Base-by-base conservation (phyloP, 306 rosid genomes). In the Ammopiptanthus mongolicus region DNA sequence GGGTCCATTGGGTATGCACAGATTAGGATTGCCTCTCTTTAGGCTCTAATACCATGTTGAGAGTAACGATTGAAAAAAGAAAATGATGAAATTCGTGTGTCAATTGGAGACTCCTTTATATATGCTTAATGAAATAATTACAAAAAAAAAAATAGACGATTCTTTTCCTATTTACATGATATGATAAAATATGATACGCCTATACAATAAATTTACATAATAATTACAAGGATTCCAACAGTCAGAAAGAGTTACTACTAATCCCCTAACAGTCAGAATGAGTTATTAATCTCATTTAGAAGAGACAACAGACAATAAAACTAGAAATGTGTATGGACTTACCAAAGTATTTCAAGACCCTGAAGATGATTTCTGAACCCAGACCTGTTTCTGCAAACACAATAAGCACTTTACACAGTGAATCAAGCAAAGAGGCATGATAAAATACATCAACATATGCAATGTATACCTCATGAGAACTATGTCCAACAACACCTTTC, bases 301-400 rank as follows among this genome's bases (percentile, higher is more conserved):
- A 59, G 13, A 77, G 44, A 52, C 5, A 74, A 8, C 11, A 65
- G 33, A 68, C 21, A 62, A 72, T 50, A 31, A 71, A 73, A 51
- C 31, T 29, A 78, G 50, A 73, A 52, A 69, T 48, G 51, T 28
- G 41, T 21, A 69, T 37, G 22, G 28, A 82, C 88, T 77, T 79
- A 92, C 97, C 86, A 70, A 73, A 66, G 58, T 69, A 69, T 71
- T 86, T 82, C 86, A 95, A 57, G 97, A 84, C 53, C 97, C 99
- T 33, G 97, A 89, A 63, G 96, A 87, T 41, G 97, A 81, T 79
- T 95, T 95, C 85, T 95, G 99, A 82, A 95, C 96, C 99, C 99
- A 95, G 55, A 92, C 91, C 83, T 92, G 99, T 85, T 88, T 95
- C 99, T 95, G 97, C 88, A 75, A 65, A 84, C 68, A 85, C 25